These are phyloP conservation scores for Xylaria sp. DNA, from an alignment of 2,329 filamentous ascomycete species.

Conservation along the genomic window DNA sequence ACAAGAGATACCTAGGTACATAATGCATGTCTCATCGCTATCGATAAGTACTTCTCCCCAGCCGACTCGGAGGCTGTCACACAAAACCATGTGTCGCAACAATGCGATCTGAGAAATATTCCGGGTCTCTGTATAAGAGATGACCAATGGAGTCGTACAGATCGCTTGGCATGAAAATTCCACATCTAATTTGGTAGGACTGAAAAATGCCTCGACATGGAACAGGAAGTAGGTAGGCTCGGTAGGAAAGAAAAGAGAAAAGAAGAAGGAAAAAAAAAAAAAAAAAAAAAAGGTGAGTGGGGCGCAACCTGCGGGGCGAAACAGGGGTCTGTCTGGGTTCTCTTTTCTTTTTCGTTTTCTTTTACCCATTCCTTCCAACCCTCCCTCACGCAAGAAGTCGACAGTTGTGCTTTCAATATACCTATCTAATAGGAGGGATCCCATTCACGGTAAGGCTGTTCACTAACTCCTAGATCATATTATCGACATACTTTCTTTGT, in stretches of 20 bases:
- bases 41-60: constrained; percentile 30
- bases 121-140: neutral
- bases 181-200: constrained; percentile 11
- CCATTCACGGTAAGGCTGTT: neutral
- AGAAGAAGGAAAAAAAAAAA: constrained; percentile 34
- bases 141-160: neutral
- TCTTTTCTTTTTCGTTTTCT: constrained; percentile 7
- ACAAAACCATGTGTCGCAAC: neutral
- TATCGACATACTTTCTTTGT: constrained; percentile 1
- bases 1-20: constrained; percentile 9
- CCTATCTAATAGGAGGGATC: neutral
- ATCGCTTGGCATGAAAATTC: constrained; percentile 10
- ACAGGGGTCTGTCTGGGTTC: constrained; percentile 33
- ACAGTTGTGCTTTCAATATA: neutral
- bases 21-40: constrained; percentile 19
- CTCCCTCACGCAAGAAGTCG: neutral
- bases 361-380: neutral
- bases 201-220: constrained; percentile 34
- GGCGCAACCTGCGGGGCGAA: constrained; percentile 40
- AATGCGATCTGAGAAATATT: neutral
- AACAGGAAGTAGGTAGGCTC: constrained; percentile 1
- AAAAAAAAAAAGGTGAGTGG: constrained; percentile 37
- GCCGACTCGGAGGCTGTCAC: neutral
- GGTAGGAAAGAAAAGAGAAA: constrained; percentile 27
- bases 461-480: neutral